Conservation (phyloP, 2,329 filamentous ascomycete genomes). For the Trichoderma sp. region DNA sequence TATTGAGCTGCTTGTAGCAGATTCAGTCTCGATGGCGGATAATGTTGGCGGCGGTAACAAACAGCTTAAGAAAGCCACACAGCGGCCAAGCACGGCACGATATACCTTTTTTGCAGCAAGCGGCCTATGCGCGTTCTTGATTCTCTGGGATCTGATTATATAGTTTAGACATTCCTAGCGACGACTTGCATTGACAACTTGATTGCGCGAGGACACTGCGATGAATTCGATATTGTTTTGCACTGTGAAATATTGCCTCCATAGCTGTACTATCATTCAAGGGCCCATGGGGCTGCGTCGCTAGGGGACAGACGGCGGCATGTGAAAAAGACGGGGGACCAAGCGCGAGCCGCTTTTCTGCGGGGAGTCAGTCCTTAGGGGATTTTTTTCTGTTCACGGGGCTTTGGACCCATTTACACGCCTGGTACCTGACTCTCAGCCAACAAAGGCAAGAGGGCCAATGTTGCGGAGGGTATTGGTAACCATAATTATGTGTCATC, state of each 20-base stretch:
- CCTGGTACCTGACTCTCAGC: background rate
- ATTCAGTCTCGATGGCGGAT: constrained; percentile 76
- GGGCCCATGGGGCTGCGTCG: background rate
- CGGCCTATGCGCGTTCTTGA: constrained; percentile 68
- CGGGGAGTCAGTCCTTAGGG: background rate
- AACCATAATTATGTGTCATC: background rate
- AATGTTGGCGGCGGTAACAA: constrained; percentile 89
- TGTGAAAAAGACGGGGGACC: constrained; percentile 11
- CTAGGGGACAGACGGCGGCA: background rate
- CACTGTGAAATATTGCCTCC: background rate
- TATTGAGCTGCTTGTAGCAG: constrained; percentile 82
- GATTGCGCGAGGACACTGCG: background rate
- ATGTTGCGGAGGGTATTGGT: background rate
- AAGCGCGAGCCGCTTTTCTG: background rate
- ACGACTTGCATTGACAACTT: background rate
- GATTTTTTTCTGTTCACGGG: constrained; percentile 1
- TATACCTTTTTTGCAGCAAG: constrained; percentile 79
- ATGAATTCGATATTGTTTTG: background rate
- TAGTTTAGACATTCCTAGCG: constrained; percentile 25
- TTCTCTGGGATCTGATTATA: constrained; percentile 74
- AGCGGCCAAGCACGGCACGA: constrained; percentile 68
- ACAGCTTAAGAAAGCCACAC: constrained; percentile 79
- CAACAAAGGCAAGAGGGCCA: background rate
- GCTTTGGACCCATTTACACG: background rate
- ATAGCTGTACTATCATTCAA: background rate